Conservation (phyloP, 176 grass and related monocot genomes). For the Lolium perenne region DNA sequence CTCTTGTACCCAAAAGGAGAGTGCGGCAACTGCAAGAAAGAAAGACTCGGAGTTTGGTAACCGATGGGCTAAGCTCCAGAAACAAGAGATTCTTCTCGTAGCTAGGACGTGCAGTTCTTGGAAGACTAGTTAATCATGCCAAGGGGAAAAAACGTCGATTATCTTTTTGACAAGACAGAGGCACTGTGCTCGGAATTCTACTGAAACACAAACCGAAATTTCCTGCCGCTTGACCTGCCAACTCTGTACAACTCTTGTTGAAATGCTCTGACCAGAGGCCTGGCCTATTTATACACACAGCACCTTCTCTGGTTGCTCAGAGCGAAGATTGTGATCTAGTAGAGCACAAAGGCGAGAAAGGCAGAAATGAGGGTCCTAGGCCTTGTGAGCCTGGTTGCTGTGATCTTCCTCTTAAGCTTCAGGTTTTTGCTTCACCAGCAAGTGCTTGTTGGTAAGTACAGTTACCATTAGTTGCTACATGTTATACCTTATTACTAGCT, state of each 20-base stretch:
- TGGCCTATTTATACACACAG: constrained; percentile 30
- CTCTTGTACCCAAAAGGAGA: constrained; percentile 5
- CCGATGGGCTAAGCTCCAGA: constrained; percentile 53
- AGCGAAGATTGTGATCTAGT: background rate
- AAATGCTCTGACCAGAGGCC: constrained; percentile 40
- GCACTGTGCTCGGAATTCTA: constrained; percentile 42
- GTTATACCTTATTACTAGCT: background rate
- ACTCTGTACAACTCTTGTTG: background rate
- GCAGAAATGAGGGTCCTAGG: constrained; percentile 54
- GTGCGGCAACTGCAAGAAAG: constrained; percentile 23
- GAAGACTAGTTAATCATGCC: constrained; percentile 41
- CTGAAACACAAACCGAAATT: constrained; percentile 38
- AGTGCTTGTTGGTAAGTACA: constrained; percentile 60
- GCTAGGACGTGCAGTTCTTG: constrained; percentile 49
- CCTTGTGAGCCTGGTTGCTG: constrained; percentile 50
- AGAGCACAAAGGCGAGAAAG: constrained; percentile 19
- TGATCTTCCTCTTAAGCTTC: constrained; percentile 64
- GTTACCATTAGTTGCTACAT: background rate
- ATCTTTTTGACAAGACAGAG: constrained; percentile 30
- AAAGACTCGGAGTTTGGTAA: constrained; percentile 40
- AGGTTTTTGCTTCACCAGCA: constrained; percentile 65
- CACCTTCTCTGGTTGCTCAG: background rate
- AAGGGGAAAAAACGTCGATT: constrained; percentile 34
- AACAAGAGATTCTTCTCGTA: constrained; percentile 74
- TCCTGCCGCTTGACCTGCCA: constrained; percentile 56